phyloP scores from a whole-genome alignment of 805 yeast genomes.

The Pachysolen tannophilus region DNA sequence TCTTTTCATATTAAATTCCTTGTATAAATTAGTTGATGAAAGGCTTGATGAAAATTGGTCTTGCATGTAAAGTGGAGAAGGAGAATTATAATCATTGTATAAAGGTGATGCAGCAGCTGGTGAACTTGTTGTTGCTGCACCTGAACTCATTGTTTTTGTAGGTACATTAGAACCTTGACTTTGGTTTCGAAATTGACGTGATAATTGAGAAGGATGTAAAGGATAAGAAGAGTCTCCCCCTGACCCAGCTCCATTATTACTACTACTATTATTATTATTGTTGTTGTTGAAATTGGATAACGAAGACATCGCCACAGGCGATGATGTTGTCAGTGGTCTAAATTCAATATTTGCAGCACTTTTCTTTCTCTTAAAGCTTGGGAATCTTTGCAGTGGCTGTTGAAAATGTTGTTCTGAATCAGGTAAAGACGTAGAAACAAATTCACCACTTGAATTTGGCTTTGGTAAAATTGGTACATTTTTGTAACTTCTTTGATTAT shows the following conservation, averaged over 20 bases:
- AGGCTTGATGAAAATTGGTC: conserved; percentile 6
- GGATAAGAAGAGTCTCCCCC: conserved; percentile 1
- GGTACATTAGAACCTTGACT: too few relatives aligned
- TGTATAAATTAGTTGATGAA: conserved; percentile 9
- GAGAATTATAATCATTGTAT: neutral
- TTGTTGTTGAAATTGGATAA: too few relatives aligned
- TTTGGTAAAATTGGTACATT: conserved; percentile 10
- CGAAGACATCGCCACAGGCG: conserved; percentile 2
- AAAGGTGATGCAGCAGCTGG: neutral
- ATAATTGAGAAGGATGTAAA: conserved; percentile 5
- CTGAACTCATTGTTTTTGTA: too few relatives aligned
- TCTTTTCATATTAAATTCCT: conserved; percentile 12
- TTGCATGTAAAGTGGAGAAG: neutral
- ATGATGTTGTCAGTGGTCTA: conserved; percentile 2
- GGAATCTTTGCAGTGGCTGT: too few relatives aligned
- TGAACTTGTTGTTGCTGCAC: neutral
- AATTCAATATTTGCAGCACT: conserved; percentile 6
- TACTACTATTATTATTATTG: neutral
- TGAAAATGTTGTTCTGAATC: neutral
- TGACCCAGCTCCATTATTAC: too few relatives aligned
- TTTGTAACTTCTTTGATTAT: conserved; percentile 4
- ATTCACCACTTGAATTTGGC: conserved; percentile 2
- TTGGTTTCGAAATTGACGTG: conserved; percentile 2
- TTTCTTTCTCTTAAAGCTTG: conserved; percentile 9
- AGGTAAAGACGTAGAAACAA: neutral